phyloP scores from a whole-genome alignment of 2,329 filamentous ascomycete species.

The Ophiostoma triangulosporum region DNA sequence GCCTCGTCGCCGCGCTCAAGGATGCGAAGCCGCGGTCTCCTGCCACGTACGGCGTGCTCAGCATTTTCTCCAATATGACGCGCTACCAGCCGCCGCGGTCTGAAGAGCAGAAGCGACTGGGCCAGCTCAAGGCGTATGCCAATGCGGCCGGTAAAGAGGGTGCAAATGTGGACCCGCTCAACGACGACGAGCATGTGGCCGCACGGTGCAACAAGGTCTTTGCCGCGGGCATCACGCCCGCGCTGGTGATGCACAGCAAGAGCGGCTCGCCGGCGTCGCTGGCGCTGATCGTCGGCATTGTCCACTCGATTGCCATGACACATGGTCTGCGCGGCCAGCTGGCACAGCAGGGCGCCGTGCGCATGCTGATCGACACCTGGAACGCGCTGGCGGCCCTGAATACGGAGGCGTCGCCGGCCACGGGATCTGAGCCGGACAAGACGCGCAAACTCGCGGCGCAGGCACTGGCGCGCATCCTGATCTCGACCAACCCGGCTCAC shows the following conservation, averaged over 20 bases:
- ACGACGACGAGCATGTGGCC: slow-evolving; percentile 63
- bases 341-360: slow-evolving; percentile 87
- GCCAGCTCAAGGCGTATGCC: slow-evolving; percentile 86
- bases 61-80: slow-evolving; percentile 75
- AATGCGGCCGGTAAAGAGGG: slow-evolving; percentile 55
- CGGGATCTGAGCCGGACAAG: slow-evolving; percentile 12
- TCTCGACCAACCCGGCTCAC: slow-evolving; percentile 71
- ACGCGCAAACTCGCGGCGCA: slow-evolving; percentile 54
- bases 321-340: slow-evolving; percentile 62
- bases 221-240: slow-evolving; percentile 61
- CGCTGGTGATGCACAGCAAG: slow-evolving; percentile 65
- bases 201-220: slow-evolving; percentile 67
- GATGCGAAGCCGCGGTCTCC: slow-evolving; percentile 50
- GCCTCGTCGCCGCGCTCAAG: slow-evolving; percentile 50
- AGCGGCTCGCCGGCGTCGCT: slow-evolving; percentile 58
- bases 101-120: slow-evolving; percentile 86
- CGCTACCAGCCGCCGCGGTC: slow-evolving; percentile 63
- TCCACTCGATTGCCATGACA: slow-evolving; percentile 65
- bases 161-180: slow-evolving; percentile 48
- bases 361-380: slow-evolving; percentile 63
- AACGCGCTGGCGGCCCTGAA: slow-evolving; percentile 46
- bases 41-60: slow-evolving; percentile 72
- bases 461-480: slow-evolving; percentile 71
- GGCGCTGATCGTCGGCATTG: slow-evolving; percentile 58
- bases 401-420: slow-evolving; percentile 26